Percentiles rank a stretch among this genome's conserved stretches.
Evolutionary conservation across 139 green algal species (phyloP).

Genomic region (Chlorella sorokiniana): DNA sequence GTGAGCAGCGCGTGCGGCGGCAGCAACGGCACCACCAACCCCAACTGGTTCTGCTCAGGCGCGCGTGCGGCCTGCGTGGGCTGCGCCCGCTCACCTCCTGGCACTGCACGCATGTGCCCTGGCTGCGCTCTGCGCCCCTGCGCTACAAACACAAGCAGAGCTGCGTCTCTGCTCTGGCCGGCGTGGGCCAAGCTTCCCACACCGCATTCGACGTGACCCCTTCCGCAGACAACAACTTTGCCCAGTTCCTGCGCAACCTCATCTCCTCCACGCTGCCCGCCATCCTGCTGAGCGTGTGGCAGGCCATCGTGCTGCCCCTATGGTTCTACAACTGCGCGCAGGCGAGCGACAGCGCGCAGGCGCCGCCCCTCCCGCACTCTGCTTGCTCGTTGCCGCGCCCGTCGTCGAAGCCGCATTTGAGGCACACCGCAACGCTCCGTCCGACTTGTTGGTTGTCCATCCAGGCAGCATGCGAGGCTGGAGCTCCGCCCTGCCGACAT

Average conservation of each 20-base stretch:
- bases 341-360: neutral
- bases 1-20: constrained; percentile 5
- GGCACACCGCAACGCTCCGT: too few species aligned
- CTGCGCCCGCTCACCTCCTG: neutral
- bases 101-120: too few species aligned
- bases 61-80: neutral
- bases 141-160: too few species aligned
- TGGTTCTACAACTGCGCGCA: constrained; percentile 29
- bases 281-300: constrained; percentile 75
- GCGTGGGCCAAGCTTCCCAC: too few species aligned
- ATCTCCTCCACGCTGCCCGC: constrained; percentile 71
- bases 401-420: too few species aligned
- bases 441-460: too few species aligned
- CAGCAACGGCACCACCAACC: neutral
- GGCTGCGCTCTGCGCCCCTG: too few species aligned
- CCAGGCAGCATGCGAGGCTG: too few species aligned
- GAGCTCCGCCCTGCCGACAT: too few species aligned
- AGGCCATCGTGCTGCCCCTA: constrained; percentile 41
- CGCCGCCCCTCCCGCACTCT: too few species aligned
- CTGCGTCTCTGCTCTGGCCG: too few species aligned
- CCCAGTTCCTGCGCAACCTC: constrained; percentile 50
- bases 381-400: too few species aligned
- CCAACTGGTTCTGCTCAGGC: constrained; percentile 61
- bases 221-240: constrained; percentile 7
- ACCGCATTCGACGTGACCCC: neutral